phyloP scores from a whole-genome alignment of 75 land plant species.

The Sequoia sempervirens region DNA sequence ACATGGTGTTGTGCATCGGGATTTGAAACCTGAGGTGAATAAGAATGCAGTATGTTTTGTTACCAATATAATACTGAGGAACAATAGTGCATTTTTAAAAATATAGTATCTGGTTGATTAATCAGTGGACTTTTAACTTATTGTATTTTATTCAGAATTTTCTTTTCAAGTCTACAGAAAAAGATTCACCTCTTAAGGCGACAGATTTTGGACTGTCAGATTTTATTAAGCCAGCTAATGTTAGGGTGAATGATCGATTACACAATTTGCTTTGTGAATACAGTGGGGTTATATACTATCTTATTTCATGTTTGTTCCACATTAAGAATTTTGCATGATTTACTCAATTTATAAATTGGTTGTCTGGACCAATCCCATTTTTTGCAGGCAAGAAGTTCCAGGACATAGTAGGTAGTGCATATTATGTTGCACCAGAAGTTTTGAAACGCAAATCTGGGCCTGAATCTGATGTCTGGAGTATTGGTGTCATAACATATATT shows the following conservation, averaged over 20 bases:
- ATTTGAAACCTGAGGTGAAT: constrained; percentile 94
- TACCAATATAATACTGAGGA: not conserved
- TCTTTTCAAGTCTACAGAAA: constrained; percentile 79
- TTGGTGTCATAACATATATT: constrained; percentile 95
- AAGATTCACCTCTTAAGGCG: constrained; percentile 86
- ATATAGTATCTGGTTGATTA: not conserved
- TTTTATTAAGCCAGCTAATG: constrained; percentile 80
- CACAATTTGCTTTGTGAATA: not conserved
- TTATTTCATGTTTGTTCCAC: not conserved
- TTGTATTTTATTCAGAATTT: constrained; percentile 67
- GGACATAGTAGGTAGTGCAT: constrained; percentile 97
- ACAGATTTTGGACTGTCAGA: constrained; percentile 98
- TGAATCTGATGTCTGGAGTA: constrained; percentile 99
- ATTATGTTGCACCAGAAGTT: constrained; percentile 99
- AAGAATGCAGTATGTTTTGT: constrained; percentile 1
- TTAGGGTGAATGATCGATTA: not conserved
- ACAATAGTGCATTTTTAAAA: not conserved
- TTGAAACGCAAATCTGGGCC: constrained; percentile 89
- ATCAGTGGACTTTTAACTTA: not conserved
- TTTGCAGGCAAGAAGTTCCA: constrained; percentile 70
- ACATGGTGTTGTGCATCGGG: constrained; percentile 94
- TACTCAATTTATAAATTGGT: no score
- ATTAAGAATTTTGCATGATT: not conserved
- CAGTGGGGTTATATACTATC: not conserved
- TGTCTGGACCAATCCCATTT: not conserved